phyloP scores from a whole-genome alignment of 2,329 filamentous ascomycete genomes.

The Colletotrichum sp. region DNA sequence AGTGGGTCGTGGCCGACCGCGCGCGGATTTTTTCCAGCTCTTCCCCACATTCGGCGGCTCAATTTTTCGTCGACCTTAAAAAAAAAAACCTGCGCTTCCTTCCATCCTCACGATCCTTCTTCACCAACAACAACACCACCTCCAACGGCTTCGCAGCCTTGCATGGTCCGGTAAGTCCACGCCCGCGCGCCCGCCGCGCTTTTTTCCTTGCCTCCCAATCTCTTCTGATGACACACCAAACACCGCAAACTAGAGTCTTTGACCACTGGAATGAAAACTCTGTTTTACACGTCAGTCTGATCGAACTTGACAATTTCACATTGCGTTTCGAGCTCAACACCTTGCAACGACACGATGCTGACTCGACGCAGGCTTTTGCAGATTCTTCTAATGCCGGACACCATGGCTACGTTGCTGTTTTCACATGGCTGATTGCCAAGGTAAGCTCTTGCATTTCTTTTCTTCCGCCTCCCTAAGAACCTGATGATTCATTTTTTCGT shows the following conservation, averaged over 20 bases:
- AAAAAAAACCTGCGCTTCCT: conserved; percentile 23
- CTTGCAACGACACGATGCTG: background rate
- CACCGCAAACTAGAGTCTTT: conserved; percentile 99
- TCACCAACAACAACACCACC: conserved; percentile 6
- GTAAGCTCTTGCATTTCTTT: background rate
- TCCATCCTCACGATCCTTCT: conserved; percentile 6
- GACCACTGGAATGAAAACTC: conserved; percentile 85
- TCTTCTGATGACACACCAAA: conserved; percentile 78
- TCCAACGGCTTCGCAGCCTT: conserved; percentile 5
- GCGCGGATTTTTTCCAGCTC: conserved; percentile 21
- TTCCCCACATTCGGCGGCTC: conserved; percentile 18
- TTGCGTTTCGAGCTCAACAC: background rate
- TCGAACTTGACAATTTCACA: conserved; percentile 32
- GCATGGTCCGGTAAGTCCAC: conserved; percentile 27
- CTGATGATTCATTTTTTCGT: conserved; percentile 70
- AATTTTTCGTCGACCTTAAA: conserved; percentile 22
- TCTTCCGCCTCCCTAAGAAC: conserved; percentile 17
- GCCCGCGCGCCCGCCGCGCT: background rate
- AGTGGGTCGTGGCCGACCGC: conserved; percentile 19
- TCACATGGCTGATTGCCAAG: background rate
- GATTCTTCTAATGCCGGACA: background rate
- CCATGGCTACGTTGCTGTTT: background rate
- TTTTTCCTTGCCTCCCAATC: conserved; percentile 19
- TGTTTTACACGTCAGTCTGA: conserved; percentile 95
- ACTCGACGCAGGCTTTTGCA: background rate